These are phyloP conservation scores for Phoma sp. DNA, from an alignment of 2,329 filamentous ascomycete species.

Conservation along the genomic window DNA sequence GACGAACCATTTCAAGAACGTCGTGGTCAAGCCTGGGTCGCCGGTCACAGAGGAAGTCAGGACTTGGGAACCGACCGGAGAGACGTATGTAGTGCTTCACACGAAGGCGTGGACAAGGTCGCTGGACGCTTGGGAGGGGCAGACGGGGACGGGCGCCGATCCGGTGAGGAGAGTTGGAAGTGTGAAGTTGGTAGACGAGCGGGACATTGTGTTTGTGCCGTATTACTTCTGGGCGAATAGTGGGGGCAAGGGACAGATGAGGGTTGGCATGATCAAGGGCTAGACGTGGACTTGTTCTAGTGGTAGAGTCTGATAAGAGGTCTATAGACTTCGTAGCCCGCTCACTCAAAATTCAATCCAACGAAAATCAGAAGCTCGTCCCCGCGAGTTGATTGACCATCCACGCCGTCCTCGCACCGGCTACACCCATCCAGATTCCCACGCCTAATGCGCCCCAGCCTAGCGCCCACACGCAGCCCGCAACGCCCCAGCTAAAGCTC, in stretches of 20 bases:
- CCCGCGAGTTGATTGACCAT: constrained; percentile 8
- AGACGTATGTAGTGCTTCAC: constrained; percentile 11
- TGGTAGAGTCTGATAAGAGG: too few species aligned
- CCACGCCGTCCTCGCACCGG: not conserved
- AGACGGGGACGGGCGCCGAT: not conserved
- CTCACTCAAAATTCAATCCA: too few species aligned
- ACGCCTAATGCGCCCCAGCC: constrained; percentile 17
- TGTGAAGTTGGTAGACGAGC: not conserved
- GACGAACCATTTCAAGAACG: constrained; percentile 18
- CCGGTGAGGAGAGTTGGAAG: not conserved
- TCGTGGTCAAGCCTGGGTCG: constrained; percentile 5
- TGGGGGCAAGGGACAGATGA: constrained; percentile 17
- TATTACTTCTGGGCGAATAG: constrained; percentile 19
- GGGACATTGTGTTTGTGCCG: constrained; percentile 16
- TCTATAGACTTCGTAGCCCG: too few species aligned
- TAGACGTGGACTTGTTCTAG: not conserved
- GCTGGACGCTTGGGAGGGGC: constrained; percentile 1
- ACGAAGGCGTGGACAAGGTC: constrained; percentile 7
- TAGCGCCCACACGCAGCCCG: constrained; percentile 26
- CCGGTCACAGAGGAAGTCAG: constrained; percentile 2
- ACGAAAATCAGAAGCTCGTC: not conserved
- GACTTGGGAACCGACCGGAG: constrained; percentile 3
- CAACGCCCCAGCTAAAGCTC: constrained; percentile 28
- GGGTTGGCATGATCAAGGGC: constrained; percentile 12
- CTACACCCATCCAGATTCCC: constrained; percentile 13